Base-by-base conservation (phyloP, 2,329 filamentous ascomycete species). In the Apiospora sp. region DNA sequence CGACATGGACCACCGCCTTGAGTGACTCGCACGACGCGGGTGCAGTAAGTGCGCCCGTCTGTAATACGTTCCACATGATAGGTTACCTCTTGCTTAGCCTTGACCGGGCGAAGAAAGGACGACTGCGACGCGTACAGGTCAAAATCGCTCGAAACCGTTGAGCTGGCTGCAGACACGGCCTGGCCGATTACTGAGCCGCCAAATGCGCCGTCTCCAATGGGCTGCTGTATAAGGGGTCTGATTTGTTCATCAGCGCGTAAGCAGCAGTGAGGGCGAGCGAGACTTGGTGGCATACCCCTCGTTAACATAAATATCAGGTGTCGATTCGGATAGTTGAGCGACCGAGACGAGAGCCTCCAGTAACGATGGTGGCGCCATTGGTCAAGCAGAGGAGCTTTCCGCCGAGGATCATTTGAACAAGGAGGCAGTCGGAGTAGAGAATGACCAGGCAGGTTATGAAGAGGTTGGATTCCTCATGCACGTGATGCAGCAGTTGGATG, bases 91-190 rank as follows among this genome's bases (percentile, higher is more conserved):
- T 44, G 43, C 16, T 72, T 37, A 1, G 64, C 72, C 24, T 61
- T 71, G 14, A 71, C 43, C 13, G 74, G 71, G 24, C 49, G 68
- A 13, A 75, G 58, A 67, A 75, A 75, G 4, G 75, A 74, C 2
- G 74, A 76, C 27, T 75, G 75, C 44, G 73, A 74, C 22, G 72
- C 72, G 48, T 75, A 74, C 3, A 72, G 44, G n/a, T 71, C 27
- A 24, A 75, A 75, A 7, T n/a, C 67, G 4, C 27, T 10, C 4
- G 68, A 22, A 12, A 75, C 73, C 12, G 74, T 76, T 0, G 73
- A 58, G 27, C n/a, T 69, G 43, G 74, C 73, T 24, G 75, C 74
- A 16, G 73, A 74, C n/a, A 75, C 43, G 16, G 74, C 73, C 61
- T 75, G 74, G n/a, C 69, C 41, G 16, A 70, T 44, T 4, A 70